Conservation (phyloP, 176 grass and related monocot genomes). For the Rhynchospora tenuis region DNA sequence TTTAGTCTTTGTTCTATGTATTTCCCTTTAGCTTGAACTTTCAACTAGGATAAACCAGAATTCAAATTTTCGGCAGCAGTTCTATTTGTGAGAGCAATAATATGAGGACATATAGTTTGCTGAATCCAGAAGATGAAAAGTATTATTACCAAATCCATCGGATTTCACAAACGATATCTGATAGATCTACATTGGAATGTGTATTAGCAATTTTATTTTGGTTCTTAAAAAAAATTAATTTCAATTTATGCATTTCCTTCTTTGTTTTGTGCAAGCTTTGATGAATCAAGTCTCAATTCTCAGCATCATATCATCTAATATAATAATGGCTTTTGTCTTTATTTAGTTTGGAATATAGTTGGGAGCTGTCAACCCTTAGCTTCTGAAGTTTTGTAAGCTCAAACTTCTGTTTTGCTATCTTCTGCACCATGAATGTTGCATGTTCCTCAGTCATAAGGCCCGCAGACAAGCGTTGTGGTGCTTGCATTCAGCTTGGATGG, state of each 20-base stretch:
- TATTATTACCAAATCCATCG: not conserved
- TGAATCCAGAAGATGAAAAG: not conserved
- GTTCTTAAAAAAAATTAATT: not conserved
- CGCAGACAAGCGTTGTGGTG: not conserved
- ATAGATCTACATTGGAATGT: not conserved
- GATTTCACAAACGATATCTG: not conserved
- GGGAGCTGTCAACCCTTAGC: not conserved
- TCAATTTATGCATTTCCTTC: not conserved
- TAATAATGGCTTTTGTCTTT: not conserved
- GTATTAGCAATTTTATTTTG: not conserved
- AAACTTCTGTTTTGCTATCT: not conserved
- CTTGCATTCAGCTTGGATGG: constrained; percentile 1
- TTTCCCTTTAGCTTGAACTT: not conserved
- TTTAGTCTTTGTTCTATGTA: not conserved
- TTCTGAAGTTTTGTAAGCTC: constrained; percentile 12
- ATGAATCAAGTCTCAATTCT: not conserved
- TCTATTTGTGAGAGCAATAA: not conserved
- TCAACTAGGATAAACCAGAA: not conserved
- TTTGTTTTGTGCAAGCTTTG: too few relatives aligned
- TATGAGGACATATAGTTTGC: not conserved
- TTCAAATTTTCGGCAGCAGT: not conserved
- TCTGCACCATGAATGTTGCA: not conserved
- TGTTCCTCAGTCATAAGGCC: not conserved
- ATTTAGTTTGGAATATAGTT: not conserved
- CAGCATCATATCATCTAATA: not conserved